These are phyloP conservation scores for Eimeria maxima DNA, from an alignment of 169 alveolate genomes.

Conservation along the genomic window DNA sequence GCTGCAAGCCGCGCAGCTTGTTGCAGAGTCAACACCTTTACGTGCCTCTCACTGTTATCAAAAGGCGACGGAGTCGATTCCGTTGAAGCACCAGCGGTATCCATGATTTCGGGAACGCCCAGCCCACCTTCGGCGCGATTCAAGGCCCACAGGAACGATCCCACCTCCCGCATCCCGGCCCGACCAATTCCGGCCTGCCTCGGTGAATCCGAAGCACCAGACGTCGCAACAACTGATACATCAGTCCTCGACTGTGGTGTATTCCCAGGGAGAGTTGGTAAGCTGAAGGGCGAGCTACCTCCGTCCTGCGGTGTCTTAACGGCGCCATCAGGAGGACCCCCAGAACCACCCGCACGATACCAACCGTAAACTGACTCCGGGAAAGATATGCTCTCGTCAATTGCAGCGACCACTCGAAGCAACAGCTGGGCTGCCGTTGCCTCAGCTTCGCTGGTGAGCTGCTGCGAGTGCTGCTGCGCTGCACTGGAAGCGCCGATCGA, in stretches of 20 bases:
- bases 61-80: neutral
- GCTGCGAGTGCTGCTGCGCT: constrained; percentile 23
- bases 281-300: too few relatives aligned
- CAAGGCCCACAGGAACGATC: constrained; percentile 54
- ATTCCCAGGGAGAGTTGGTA: neutral
- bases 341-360: neutral
- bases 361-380: constrained; percentile 20
- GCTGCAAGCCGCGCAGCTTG: constrained; percentile 45
- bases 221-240: neutral
- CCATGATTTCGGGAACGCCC: constrained; percentile 19
- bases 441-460: constrained; percentile 66
- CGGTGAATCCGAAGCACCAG: neutral
- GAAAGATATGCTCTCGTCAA: constrained; percentile 5
- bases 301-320: neutral
- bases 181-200: constrained; percentile 10
- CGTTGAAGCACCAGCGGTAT: neutral
- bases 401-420: constrained; percentile 39
- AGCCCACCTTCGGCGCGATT: constrained; percentile 47
- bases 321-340: neutral
- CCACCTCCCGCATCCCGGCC: constrained; percentile 61
- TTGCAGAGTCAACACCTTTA: constrained; percentile 8
- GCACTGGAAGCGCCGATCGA: neutral
- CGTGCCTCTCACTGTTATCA: neutral
- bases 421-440: constrained; percentile 55
- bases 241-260: neutral